Conservation (phyloP, 305 asterid species). For the Caryopteris hybrid region DNA sequence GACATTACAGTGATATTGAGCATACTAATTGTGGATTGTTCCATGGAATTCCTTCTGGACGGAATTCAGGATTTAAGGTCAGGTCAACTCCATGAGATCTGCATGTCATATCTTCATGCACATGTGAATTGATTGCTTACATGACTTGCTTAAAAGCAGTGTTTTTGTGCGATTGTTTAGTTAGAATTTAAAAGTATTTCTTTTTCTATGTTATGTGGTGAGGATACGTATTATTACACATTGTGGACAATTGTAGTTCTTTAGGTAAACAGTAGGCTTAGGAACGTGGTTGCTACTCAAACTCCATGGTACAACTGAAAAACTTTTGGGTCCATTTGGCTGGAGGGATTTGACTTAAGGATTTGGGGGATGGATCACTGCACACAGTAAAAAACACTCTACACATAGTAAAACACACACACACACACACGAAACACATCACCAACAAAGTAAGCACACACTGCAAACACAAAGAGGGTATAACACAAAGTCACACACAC, state of each 20-base stretch:
- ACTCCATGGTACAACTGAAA: background rate
- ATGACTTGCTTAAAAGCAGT: background rate
- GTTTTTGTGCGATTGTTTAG: background rate
- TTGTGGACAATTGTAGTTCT: background rate
- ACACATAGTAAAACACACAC: too few species aligned
- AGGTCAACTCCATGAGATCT: conserved; percentile 12
- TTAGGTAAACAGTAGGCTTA: background rate
- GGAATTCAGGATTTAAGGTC: conserved; percentile 88
- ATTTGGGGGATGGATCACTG: too few species aligned
- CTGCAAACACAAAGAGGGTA: too few species aligned
- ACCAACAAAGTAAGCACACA: too few species aligned
- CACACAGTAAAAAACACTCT: too few species aligned
- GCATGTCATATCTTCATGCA: background rate
- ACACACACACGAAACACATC: too few species aligned
- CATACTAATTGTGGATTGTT: conserved; percentile 72
- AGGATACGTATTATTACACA: background rate
- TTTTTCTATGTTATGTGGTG: background rate
- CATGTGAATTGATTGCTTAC: background rate
- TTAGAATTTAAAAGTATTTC: background rate
- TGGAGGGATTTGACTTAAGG: too few species aligned
- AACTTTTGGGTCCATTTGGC: background rate
- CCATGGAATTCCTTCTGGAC: conserved; percentile 80
- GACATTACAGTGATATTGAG: conserved; percentile 63
- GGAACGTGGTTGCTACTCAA: background rate
- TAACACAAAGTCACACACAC: too few species aligned